Base-by-base conservation (phyloP, 345 rosid species). In the Eucalyptus victrix region DNA sequence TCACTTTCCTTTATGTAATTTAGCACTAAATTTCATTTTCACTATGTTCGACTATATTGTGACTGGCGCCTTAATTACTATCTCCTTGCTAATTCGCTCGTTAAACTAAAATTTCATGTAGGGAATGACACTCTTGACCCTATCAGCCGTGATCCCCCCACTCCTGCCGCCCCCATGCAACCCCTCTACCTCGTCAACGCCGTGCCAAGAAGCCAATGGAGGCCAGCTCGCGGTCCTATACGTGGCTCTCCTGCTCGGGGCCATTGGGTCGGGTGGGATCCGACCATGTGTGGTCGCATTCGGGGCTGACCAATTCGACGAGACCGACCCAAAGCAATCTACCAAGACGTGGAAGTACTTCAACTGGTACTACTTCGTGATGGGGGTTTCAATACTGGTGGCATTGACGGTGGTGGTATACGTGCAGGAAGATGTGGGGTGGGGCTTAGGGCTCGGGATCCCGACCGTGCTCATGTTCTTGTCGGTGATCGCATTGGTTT, bases 251-350 rank as follows among this genome's bases (percentile, higher is more conserved):
- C 93, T 96, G 9, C 95, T 98, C 3, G 93, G 91, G 42, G 98
- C 98, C 40, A 65, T 97, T 32, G 99, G 99, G 49, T 90, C 99
- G 12, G 99, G 99, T 65, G 99, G 99, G 88, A 96, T 96, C 94
- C 93, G 98, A 87, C 99, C 99, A 6, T 96, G 99, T 88, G 98
- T 96, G 81, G 97, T 94, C 40, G 95, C 97, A 47, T 97, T 97
- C 69, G 99, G 99, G 88, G 99, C 98, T 42, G 97, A 97, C 91
- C 99, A 96, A 89, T 96, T 96, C 87, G 97, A 86, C 87, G 89
- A 90, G 87, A 40, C 87, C 40, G 91, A 87, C 80, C 91, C 90
- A 92, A 93, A 94, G 12, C 98, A 96, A 81, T 80, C 94, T 1
- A 86, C 94, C 49, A 95, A 93, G 89, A 93, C 94, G 30, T 97